A percentile compares a stretch with the other conserved stretches of the same genome.
Conservation (phyloP, 108 stramenopile genomes). For the Cylindrotheca fusiformis region DNA sequence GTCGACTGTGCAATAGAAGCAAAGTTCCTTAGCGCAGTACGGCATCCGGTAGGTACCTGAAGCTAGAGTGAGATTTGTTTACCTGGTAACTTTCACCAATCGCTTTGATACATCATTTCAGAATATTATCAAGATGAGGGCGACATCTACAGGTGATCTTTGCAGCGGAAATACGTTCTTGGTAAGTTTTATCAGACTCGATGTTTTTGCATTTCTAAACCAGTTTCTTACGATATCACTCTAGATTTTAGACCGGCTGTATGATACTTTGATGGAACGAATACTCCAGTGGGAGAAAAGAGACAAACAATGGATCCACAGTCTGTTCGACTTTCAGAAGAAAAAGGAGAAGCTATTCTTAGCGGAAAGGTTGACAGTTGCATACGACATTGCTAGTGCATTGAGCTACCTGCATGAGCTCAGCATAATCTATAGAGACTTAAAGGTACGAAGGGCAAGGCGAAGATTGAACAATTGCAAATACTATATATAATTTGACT, state of each 20-base stretch:
- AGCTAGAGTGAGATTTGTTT: background rate
- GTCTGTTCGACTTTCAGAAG: conserved; percentile 53
- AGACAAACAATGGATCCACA: conserved; percentile 36
- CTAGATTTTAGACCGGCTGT: conserved; percentile 60
- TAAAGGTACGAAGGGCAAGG: too few species aligned
- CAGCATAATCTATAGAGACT: conserved; percentile 70
- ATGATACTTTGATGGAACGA: conserved; percentile 49
- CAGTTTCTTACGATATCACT: conserved; percentile 28
- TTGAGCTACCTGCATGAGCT: conserved; percentile 59
- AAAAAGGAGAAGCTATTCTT: conserved; percentile 47
- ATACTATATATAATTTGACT: too few species aligned
- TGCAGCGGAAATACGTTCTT: conserved; percentile 25
- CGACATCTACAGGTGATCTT: conserved; percentile 9
- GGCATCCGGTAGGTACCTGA: conserved; percentile 42
- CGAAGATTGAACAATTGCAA: conserved; percentile 2
- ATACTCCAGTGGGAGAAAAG: conserved; percentile 43
- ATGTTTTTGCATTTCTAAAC: too few species aligned
- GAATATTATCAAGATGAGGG: conserved; percentile 76
- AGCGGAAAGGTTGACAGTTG: conserved; percentile 53
- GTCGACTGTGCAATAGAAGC: conserved; percentile 65
- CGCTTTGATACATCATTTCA: background rate
- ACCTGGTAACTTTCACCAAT: background rate
- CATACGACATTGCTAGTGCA: conserved; percentile 58
- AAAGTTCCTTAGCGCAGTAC: conserved; percentile 54
- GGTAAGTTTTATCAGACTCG: too few species aligned